phyloP scores from a whole-genome alignment of 345 rosid species.

The Limnanthes douglasii region DNA sequence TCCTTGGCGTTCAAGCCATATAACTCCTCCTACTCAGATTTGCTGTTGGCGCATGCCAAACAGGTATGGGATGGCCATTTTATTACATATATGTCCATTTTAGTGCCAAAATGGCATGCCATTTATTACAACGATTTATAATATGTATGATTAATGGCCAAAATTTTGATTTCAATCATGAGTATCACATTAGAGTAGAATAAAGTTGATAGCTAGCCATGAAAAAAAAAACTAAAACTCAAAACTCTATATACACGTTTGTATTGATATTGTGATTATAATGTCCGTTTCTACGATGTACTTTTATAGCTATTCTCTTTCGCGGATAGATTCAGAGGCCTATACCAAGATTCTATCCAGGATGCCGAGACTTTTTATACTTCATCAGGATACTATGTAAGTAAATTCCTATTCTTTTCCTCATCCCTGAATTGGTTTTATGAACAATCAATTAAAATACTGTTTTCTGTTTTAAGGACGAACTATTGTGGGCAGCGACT shows the following conservation, averaged over 20 bases:
- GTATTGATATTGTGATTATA: background rate
- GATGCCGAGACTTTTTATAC: slow-evolving; percentile 38
- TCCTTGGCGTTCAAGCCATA: slow-evolving; percentile 65
- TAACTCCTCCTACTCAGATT: slow-evolving; percentile 58
- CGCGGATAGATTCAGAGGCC: slow-evolving; percentile 45
- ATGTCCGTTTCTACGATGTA: background rate
- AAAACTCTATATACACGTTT: too few relatives aligned
- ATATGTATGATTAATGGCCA: background rate
- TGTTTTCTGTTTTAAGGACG: slow-evolving; percentile 32
- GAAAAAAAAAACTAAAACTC: too few relatives aligned
- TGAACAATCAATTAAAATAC: background rate
- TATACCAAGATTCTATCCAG: slow-evolving; percentile 40
- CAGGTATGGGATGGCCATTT: slow-evolving; percentile 38
- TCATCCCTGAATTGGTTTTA: background rate
- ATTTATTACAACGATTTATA: background rate
- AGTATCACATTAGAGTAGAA: background rate
- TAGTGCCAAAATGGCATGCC: background rate
- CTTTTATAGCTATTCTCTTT: slow-evolving; percentile 42
- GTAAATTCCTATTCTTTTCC: background rate
- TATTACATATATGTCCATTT: background rate
- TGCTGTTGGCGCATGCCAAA: slow-evolving; percentile 50
- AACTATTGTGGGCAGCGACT: slow-evolving; percentile 69
- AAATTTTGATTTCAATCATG: slow-evolving; percentile 4
- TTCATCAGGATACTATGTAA: slow-evolving; percentile 40
- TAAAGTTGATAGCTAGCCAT: background rate